Evolutionary conservation across 2,329 filamentous ascomycete genomes (phyloP), one percentile per base, ranked within the genome.

Genomic region (Nannizzia gypsea): DNA sequence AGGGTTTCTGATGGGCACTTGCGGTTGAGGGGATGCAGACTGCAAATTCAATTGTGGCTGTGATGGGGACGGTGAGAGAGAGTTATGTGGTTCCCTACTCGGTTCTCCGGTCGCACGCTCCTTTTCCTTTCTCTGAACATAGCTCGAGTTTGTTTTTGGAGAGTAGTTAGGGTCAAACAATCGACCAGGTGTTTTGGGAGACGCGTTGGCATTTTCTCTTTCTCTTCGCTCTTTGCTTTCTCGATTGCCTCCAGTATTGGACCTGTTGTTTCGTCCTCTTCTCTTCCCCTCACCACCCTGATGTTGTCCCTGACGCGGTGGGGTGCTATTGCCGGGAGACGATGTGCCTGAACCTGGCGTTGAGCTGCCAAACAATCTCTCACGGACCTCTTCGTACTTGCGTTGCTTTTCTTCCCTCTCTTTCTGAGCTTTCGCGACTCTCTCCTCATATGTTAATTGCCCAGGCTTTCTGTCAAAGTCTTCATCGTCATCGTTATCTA

Each of bases 391-490:
- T 63, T 95, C 88, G 71, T 96, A 96, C 62, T 88, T 87, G 60
- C 85, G 85, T 76, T 95, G 88, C 76, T 93, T 96, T 75, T 95
- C 90, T 69, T 95, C 90, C 8, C 85, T 82, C 66, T 95, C 89
- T 56, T 82, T 81, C 70, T 90, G 84, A 58, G 91, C 88, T 68
- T 87, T 87, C 24, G 84, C 82, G 63, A 88, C 84, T 36, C 90
- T 82, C 75, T 96, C 87, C 67, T 92, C 88, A 2, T 86, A 82
- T 0, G 83, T 87, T 48, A 83, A 81, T 66, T 84, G 83, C 61
- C 82, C 80, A 11, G 46, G 55, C 6, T 57, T 59, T n/a, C 72
- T 68, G 31, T 67, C 64, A 24, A 65, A 62, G 3, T 66, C 64
- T 24, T 55, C 42, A 28, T 28, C 15, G 28, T 40, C 31, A n/a